These are phyloP conservation scores for Tilletia setariae DNA, from an alignment of 1,284 basidiomycete genomes.

Conservation along the genomic window DNA sequence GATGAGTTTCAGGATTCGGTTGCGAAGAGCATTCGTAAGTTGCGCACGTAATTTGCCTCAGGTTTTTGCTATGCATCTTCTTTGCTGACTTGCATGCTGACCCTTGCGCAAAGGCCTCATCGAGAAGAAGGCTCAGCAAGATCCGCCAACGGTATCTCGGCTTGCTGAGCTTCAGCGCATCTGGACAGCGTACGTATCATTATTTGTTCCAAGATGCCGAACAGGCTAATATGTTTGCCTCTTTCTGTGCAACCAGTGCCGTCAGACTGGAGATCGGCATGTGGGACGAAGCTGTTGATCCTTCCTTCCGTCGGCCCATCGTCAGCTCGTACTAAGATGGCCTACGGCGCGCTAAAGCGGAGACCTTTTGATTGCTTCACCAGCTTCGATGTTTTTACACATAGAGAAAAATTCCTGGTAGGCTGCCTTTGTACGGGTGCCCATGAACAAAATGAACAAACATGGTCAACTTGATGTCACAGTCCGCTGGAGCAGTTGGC, in stretches of 20 bases:
- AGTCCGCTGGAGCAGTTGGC: too few relatives aligned
- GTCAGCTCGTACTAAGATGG: not conserved
- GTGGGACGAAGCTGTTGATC: constrained; percentile 76
- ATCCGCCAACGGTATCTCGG: constrained; percentile 66
- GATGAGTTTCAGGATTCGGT: constrained; percentile 5
- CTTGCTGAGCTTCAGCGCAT: constrained; percentile 69
- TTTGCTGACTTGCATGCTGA: not conserved
- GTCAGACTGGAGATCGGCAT: constrained; percentile 78
- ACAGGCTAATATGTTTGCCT: too few relatives aligned
- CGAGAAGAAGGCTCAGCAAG: constrained; percentile 54
- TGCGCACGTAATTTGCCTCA: not conserved
- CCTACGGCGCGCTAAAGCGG: not conserved
- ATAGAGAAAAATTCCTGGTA: too few relatives aligned
- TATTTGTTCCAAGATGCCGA: not conserved
- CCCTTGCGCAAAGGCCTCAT: constrained; percentile 21
- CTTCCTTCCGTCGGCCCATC: not conserved
- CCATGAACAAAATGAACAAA: too few relatives aligned
- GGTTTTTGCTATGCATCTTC: not conserved
- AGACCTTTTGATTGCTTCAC: too few relatives aligned
- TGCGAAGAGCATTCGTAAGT: constrained; percentile 65
- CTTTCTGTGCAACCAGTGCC: constrained; percentile 20
- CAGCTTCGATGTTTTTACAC: too few relatives aligned
- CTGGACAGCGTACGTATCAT: constrained; percentile 67
- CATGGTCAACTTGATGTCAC: too few relatives aligned
- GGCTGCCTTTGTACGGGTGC: too few relatives aligned